Evolutionary conservation across 805 yeast genomes (phyloP).

Genomic region (Isabelozyma pseudorhagii): DNA sequence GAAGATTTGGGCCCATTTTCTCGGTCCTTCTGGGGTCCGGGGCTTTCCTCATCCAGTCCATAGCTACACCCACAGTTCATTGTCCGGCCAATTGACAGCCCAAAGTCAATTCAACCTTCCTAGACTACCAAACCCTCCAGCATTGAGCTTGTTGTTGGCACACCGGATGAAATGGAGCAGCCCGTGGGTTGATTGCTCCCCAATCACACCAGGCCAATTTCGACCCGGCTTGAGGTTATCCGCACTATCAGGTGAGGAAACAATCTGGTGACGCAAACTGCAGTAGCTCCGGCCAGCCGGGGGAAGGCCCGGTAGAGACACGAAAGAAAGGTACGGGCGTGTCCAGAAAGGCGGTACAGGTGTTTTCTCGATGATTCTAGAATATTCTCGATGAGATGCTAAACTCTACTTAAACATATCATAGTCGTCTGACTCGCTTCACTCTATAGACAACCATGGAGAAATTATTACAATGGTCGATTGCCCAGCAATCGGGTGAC

Average conservation of each 20-base stretch:
- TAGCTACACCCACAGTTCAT: neutral
- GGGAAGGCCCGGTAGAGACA: neutral
- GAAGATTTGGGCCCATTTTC: neutral
- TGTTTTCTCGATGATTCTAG: neutral
- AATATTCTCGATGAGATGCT: neutral
- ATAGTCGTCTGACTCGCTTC: neutral
- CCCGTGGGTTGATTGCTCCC: neutral
- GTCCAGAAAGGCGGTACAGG: neutral
- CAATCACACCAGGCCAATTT: neutral
- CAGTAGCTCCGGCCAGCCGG: neutral
- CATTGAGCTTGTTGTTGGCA: too few relatives aligned
- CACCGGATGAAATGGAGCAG: neutral
- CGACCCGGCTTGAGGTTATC: slow-evolving; percentile 1
- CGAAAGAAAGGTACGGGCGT: neutral
- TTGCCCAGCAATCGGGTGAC: slow-evolving; percentile 72
- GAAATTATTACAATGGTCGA: slow-evolving; percentile 88
- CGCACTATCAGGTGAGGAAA: slow-evolving; percentile 2
- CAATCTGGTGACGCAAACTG: neutral
- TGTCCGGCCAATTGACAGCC: neutral
- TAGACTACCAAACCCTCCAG: too few relatives aligned
- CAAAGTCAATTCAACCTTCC: too few relatives aligned
- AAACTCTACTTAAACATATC: neutral
- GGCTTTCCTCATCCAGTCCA: neutral
- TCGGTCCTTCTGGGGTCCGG: neutral
- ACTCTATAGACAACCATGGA: slow-evolving; percentile 54